These are phyloP conservation scores for Primulina huaijiensis DNA, from an alignment of 257 asterid genomes.

Conservation along the genomic window DNA sequence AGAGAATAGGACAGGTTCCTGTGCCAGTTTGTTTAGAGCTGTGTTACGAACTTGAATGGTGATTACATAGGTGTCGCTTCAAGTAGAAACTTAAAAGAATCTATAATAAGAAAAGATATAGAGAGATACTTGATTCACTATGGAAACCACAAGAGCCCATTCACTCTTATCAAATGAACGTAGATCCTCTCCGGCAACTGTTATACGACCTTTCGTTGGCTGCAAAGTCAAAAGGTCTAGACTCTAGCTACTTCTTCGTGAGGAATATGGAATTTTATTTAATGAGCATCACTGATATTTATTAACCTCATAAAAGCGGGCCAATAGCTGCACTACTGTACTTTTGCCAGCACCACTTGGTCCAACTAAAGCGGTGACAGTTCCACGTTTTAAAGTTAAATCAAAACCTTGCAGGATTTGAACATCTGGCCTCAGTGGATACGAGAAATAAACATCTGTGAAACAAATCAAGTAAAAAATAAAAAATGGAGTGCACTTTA, in stretches of 20 bases:
- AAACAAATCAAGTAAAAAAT: slow-evolving; percentile 4
- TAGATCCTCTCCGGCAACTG: slow-evolving; percentile 96
- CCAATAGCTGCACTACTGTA: slow-evolving; percentile 88
- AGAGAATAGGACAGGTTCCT: slow-evolving; percentile 97
- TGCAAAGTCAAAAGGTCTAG: slow-evolving; percentile 37
- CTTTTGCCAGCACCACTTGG: slow-evolving; percentile 98
- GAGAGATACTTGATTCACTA: slow-evolving; percentile 80
- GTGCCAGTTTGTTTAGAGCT: slow-evolving; percentile 13
- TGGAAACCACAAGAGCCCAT: slow-evolving; percentile 91
- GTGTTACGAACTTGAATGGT: background rate
- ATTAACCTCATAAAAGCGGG: slow-evolving; percentile 90
- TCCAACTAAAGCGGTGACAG: slow-evolving; percentile 94
- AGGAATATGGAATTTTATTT: slow-evolving; percentile 1
- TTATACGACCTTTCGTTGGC: slow-evolving; percentile 88
- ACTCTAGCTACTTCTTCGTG: background rate
- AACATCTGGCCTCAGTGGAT: slow-evolving; percentile 93
- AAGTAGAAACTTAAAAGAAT: slow-evolving; percentile 1
- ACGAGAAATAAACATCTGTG: slow-evolving; percentile 85
- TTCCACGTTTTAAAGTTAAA: slow-evolving; percentile 71
- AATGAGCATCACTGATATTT: slow-evolving; percentile 1
- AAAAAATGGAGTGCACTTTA: slow-evolving; percentile 2
- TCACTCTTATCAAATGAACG: slow-evolving; percentile 88
- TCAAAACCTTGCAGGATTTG: slow-evolving; percentile 76
- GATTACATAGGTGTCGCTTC: background rate
- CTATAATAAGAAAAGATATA: slow-evolving; percentile 17